Percentiles rank a stretch among this genome's conserved stretches.
These are phyloP conservation scores for Alternaria gaisen DNA, from an alignment of 2,329 filamentous ascomycete species.

Conservation along the genomic window DNA sequence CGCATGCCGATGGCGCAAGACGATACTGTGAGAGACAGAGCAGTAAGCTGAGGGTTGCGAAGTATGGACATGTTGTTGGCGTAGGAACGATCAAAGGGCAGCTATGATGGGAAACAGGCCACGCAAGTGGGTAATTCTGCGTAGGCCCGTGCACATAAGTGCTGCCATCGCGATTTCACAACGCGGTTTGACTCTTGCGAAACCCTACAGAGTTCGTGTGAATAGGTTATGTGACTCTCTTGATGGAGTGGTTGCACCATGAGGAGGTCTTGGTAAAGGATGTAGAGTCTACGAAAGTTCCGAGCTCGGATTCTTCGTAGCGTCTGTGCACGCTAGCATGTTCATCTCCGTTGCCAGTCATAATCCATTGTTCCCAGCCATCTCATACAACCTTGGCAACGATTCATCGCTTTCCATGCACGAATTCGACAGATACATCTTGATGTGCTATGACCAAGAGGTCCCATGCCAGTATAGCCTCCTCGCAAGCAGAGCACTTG, in stretches of 20 bases:
- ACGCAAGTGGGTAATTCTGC: not conserved
- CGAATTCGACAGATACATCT: constrained; percentile 4
- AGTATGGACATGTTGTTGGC: not conserved
- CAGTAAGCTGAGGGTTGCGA: not conserved
- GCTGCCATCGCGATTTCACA: not conserved
- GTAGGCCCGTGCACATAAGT: not conserved
- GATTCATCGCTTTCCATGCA: constrained; percentile 10
- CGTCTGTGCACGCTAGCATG: constrained; percentile 18
- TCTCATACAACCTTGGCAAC: constrained; percentile 2
- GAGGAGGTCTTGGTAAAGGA: not conserved
- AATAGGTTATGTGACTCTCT: not conserved
- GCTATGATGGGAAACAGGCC: not conserved
- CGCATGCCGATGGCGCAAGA: not conserved
- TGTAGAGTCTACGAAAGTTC: not conserved
- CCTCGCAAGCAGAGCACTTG: constrained; percentile 28
- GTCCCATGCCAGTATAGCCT: constrained; percentile 32
- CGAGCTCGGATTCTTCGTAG: not conserved
- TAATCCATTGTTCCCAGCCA: constrained; percentile 2
- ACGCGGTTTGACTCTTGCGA: not conserved
- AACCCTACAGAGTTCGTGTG: not conserved
- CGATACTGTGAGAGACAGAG: not conserved
- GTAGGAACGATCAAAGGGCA: not conserved
- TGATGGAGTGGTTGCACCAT: not conserved
- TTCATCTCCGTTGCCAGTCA: constrained; percentile 7
- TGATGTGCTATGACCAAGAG: constrained; percentile 50